phyloP scores from a whole-genome alignment of 139 green algal genomes.

The Micractinium conductrix region DNA sequence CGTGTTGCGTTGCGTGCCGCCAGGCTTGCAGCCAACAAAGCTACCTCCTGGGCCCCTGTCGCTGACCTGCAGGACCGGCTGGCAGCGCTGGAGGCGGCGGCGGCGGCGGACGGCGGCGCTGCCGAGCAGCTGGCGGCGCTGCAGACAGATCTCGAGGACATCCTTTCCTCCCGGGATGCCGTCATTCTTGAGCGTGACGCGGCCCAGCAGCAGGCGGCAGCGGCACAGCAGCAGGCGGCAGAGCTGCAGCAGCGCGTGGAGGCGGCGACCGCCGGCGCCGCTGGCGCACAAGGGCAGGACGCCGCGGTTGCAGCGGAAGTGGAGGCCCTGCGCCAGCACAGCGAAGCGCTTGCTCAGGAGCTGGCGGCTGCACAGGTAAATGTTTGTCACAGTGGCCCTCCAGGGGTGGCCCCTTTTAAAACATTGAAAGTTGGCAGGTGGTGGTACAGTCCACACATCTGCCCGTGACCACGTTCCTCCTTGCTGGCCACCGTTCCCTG shows the following conservation, averaged over 20 bases:
- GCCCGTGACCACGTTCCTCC: too few relatives aligned
- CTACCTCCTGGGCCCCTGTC: too few relatives aligned
- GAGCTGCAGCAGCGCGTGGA: not conserved
- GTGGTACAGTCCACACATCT: too few relatives aligned
- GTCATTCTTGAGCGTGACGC: not conserved
- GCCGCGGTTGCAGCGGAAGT: not conserved
- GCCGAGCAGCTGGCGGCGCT: not conserved
- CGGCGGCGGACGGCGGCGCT: not conserved
- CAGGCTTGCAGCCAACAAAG: too few relatives aligned
- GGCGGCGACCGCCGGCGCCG: not conserved
- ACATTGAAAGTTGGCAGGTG: too few relatives aligned
- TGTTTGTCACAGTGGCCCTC: too few relatives aligned
- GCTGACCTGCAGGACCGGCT: not conserved
- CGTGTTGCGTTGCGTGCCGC: not conserved
- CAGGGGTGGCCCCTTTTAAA: too few relatives aligned
- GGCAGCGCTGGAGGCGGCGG: not conserved
- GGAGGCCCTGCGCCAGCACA: not conserved
- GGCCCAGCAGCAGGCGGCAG: not conserved
- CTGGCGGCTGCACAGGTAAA: too few relatives aligned
- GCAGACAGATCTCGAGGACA: slow-evolving; percentile 6
- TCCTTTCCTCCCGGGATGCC: not conserved
- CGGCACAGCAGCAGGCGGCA: not conserved
- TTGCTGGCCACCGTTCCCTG: too few relatives aligned
- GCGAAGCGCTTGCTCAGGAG: too few relatives aligned
- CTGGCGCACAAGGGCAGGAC: not conserved